Base-by-base conservation (phyloP, 257 asterid genomes). In the Phtheirospermum japonicum region DNA sequence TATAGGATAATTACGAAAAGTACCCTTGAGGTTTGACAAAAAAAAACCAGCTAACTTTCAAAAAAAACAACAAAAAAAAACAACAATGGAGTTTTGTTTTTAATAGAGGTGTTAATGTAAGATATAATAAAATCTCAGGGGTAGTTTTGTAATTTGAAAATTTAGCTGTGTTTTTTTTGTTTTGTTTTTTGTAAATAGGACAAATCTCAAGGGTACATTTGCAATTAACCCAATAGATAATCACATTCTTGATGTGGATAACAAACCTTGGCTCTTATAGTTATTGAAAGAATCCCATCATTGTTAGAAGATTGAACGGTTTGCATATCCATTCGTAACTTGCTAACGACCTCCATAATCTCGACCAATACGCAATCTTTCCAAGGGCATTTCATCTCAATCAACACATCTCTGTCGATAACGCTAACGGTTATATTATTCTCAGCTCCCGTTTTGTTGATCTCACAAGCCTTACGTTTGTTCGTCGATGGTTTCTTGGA, bases 191-290 rank as follows among this genome's bases (percentile, higher is more conserved):
- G 8, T 45, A 45, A 18, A 2, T 7, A 48, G 14, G 7, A 7
- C 26, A 48, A 48, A 48, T 3, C 26, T 23, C 0, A 13, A 17
- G 28, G 0, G 9, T 13, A 45, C 1, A 12, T 45, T 45, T 23
- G 28, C 3, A 23, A 36, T 36, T 9, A 36, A 36, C 8, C 42
- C 8, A 6, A 36, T 36, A 45, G 52, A 45, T 16, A 54, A 54
- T 31, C 17, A 18, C 39, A 39, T 62, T 60, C 42, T 13, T 31
- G 59, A 13, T 33, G 45, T 19, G 33, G 28, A 48, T 45, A 67
- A 28, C 81, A 17, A 56, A 93, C 99, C 99, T 93, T 83, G 62
- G 96, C 86, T 66, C 76, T 86, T 48, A 87, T 55, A 40, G 83
- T 67, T 58, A 83, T 46, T 45, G 75, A 78, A 59, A 93, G 80